Evolutionary conservation across 257 asterid species (phyloP), one percentile per base, ranked within the genome.

Genomic region (Primulina eburnea): DNA sequence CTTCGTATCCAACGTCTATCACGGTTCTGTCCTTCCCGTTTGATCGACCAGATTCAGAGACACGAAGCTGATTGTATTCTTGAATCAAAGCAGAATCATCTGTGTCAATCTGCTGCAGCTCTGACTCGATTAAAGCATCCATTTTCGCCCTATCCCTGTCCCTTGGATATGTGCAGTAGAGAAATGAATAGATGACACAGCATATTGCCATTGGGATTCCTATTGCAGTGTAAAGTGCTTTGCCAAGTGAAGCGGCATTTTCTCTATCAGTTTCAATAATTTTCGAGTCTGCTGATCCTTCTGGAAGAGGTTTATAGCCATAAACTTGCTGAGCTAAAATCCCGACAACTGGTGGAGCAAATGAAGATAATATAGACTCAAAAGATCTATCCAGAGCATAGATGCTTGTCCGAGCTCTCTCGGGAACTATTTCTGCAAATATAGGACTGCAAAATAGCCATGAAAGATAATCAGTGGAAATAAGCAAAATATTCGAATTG

Each of bases 311-410:
- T 63, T 84, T 89, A 33, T 76, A 93, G 66, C 96, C 96, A 17
- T 82, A 93, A 20, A 84, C 82, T 1, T 77, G 82, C 73, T 93
- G 94, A 60, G 96, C 80, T 63, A 93, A 65, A 52, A 88, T 60
- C 47, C 98, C 98, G 5, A 93, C 97, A 6, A 90, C 70, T 0
- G 96, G 94, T 14, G 98, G 96, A 52, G 98, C 97, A 64, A 92
- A 92, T 18, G 98, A 90, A 24, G 97, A 74, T 59, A 90, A 80
- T 30, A 90, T 80, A 61, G 95, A 84, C 82, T 92, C 98, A 20
- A 90, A 90, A 1, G 97, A 86, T 53, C 90, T 76, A 40, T 90
- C 97, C 82, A 88, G 50, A 1, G 97, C 97, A 43, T 90, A 90
- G 78, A 90, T 88, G 83, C 86, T 88, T 9, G 94, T 88, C 21